Base-by-base conservation (phyloP, 2,329 filamentous ascomycete species). In the Epichloe gansuensis region DNA sequence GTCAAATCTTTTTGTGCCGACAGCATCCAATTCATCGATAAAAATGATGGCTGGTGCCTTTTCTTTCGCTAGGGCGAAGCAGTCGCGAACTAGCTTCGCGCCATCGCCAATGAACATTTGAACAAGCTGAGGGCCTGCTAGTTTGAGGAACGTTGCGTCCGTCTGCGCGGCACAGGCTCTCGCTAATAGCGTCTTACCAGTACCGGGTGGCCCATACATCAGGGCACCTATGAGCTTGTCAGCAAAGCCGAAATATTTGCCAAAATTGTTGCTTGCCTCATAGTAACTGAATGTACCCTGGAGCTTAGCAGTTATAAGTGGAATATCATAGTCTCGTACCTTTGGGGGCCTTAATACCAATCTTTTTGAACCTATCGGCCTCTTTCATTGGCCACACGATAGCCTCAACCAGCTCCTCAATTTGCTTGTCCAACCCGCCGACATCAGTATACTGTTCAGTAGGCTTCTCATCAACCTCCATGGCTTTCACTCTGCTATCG, bases 351-450 rank as follows among this genome's bases (percentile, higher is more conserved):
- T 98, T 98, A 77, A 98, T 98, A 60, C 93, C 93, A 64, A 98
- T 96, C 79, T 96, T 97, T 80, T 96, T 97, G 76, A 98, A 98
- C 21, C 91, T 82, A 62, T 98, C 94, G 2, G 93, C 90, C 73
- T 98, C 91, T 79, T 97, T 97, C 93, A 98, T 98, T 2, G 93
- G 93, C 91, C 91, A 97, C 34, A 98, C 93, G 48, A 98, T 93
- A 52, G 93, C 93, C 74, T 98, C 93, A 8, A 98, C 90, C 51
- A 98, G 79, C 73, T 98, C 94, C 69, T 96, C 91, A 65, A 98
- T 98, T 75, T 98, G 93, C 74, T 98, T 98, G 72, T 96, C 90
- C 62, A 98, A 71, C 49, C 93, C 93, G 72, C 93, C 93, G 13
- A 98, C 94, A 73, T 98, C 93, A 51, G 85, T 93, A 74, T 98